A percentile compares a stretch with the other conserved stretches of the same genome.
These are phyloP conservation scores for Boletus smithii DNA, from an alignment of 1,284 basidiomycete species.

Conservation along the genomic window DNA sequence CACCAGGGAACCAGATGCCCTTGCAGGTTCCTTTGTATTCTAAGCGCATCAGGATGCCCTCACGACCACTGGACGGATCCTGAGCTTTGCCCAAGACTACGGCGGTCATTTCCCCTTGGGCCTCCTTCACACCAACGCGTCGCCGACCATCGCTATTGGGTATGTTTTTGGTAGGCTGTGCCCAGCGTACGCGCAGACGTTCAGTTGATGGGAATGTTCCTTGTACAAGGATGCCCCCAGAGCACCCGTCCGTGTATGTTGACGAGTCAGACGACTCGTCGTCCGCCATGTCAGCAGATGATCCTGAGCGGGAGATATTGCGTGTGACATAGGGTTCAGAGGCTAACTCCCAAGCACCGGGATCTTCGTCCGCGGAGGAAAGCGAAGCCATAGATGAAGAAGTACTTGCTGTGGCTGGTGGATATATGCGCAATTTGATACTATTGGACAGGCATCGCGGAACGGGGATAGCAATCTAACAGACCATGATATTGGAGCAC, in stretches of 20 bases:
- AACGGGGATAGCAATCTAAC: constrained; percentile 66
- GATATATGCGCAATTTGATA: constrained; percentile 68
- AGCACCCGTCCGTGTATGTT: constrained; percentile 43
- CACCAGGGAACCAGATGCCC: constrained; percentile 75
- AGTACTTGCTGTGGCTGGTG: constrained; percentile 44
- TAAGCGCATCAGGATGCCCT: constrained; percentile 65
- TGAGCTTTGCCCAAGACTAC: constrained; percentile 49
- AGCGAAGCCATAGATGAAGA: constrained; percentile 68
- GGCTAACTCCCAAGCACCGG: constrained; percentile 66
- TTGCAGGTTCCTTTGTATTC: constrained; percentile 71
- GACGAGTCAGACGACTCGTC: constrained; percentile 78
- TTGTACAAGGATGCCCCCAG: constrained; percentile 64
- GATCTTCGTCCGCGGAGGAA: constrained; percentile 69
- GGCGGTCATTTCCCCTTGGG: constrained; percentile 63
- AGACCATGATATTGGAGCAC: constrained; percentile 3
- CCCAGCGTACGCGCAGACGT: constrained; percentile 72
- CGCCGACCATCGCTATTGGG: constrained; percentile 51
- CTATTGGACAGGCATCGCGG: constrained; percentile 74
- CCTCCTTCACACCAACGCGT: constrained; percentile 63
- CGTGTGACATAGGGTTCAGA: constrained; percentile 74
- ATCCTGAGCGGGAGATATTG: constrained; percentile 48
- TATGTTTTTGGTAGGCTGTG: constrained; percentile 55
- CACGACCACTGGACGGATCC: constrained; percentile 39
- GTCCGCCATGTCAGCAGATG: constrained; percentile 69
- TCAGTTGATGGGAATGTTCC: constrained; percentile 77